Conservation (phyloP, 2,329 filamentous ascomycete genomes). For the Albophoma yamanashiensis region DNA sequence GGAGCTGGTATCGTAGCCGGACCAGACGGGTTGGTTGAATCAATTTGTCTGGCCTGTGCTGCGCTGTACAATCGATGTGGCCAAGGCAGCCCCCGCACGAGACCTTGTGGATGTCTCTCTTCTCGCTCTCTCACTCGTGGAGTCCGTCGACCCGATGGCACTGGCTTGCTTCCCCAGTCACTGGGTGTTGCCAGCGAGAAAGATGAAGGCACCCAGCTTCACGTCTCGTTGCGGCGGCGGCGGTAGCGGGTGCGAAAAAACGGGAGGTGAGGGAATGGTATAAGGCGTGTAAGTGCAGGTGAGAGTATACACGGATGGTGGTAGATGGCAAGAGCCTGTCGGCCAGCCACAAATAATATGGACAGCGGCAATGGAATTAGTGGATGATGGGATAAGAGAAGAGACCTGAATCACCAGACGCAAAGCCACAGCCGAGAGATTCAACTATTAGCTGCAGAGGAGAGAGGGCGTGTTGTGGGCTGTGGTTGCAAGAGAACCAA, state of each 20-base stretch:
- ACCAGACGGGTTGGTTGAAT: constrained; percentile 4
- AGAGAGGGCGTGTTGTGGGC: constrained; percentile 1
- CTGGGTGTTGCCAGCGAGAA: not conserved
- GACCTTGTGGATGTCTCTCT: constrained; percentile 11
- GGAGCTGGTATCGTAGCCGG: constrained; percentile 1
- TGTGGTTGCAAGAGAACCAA: constrained; percentile 4
- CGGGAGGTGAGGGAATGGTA: not conserved
- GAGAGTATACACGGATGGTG: not conserved
- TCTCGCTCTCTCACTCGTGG: constrained; percentile 10
- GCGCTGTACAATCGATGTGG: constrained; percentile 2
- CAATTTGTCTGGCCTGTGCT: constrained; percentile 4
- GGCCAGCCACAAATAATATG: not conserved
- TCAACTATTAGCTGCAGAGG: not conserved
- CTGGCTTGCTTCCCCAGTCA: not conserved
- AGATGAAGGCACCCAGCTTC: not conserved
- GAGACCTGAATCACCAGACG: constrained; percentile 1
- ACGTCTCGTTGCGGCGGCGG: not conserved
- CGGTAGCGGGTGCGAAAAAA: not conserved
- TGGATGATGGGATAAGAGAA: not conserved
- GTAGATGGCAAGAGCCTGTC: not conserved
- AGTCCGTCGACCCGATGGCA: not conserved
- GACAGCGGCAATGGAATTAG: not conserved
- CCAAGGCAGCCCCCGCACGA: constrained; percentile 6
- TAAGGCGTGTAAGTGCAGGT: not conserved
- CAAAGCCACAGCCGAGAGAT: not conserved